Evolutionary conservation across 148 eudicot genomes (phyloP).

Genomic region (Chenopodium formosanum): DNA sequence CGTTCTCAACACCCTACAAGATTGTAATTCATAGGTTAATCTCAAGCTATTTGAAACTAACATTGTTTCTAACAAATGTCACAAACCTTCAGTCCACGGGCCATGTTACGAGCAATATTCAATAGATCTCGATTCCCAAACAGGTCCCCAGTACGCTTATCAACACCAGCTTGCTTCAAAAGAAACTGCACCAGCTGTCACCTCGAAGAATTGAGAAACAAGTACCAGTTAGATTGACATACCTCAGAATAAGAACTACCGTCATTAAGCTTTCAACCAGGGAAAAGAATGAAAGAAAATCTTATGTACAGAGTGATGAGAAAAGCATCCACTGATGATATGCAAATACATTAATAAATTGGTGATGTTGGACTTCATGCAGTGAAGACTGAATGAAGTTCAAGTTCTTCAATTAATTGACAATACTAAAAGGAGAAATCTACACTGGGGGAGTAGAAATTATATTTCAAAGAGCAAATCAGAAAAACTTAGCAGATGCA

Average conservation of each 20-base stretch:
- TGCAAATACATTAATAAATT: conserved; percentile 1
- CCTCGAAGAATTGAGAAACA: conserved; percentile 22
- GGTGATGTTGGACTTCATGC: not conserved
- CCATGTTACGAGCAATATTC: conserved; percentile 95
- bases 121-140: conserved; percentile 87
- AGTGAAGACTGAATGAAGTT: not conserved
- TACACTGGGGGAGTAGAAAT: not conserved
- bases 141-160: conserved; percentile 88
- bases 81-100: conserved; percentile 92
- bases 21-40: conserved; percentile 19
- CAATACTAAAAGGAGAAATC: not conserved
- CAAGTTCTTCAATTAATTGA: not conserved
- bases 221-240: conserved; percentile 17
- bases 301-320: not conserved
- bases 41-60: conserved; percentile 10
- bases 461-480: not conserved
- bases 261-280: not conserved
- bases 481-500: conserved; percentile 1
- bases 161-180: conserved; percentile 94
- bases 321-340: not conserved
- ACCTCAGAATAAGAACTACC: not conserved
- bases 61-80: not conserved
- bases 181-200: conserved; percentile 93
- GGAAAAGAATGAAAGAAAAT: not conserved
- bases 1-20: conserved; percentile 93